Base-by-base conservation (phyloP, 768 basidiomycete genomes). In the Kwoniella europaea region DNA sequence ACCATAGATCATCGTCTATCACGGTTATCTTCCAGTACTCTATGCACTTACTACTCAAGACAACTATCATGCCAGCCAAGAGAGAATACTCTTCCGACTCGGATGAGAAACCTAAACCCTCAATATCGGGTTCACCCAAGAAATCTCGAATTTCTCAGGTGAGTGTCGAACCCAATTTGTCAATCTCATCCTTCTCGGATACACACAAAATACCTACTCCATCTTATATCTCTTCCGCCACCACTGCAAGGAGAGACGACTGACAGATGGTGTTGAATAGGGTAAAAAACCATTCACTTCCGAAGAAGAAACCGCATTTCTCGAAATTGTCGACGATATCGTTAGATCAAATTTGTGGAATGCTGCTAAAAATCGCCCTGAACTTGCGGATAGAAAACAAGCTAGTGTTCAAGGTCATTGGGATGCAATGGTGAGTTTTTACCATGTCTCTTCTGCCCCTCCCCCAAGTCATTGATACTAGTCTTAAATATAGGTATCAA, bases 301-400 rank as follows among this genome's bases (percentile, higher is more conserved):
- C 10, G 56, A 63, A 7, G 71, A 73, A 67, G 71, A 73, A 60
- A 35, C 67, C 10, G 16, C 4, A 10, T 73, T 73, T 43, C 24
- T 68, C 35, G n/a, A n/a, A 4, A 61, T 61, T 24, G 65, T 73
- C 46, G 71, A 73, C 24, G 62, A 52, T 2, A 59, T 69, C 27
- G 71, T 66, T 42, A 68, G 61, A 50, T 29, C 20, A 13, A 24
- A 69, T 61, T 46, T 69, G 4, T 73, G 67, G 71, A 53, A 42
- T 29, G 67, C 54, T 24, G 67, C 62, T 27, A 73, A 73, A 41
- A 63, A 52, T 12, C 61, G 61, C 62, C 54, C 54, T 18, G 62
- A 65, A 10, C 27, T 73, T 52, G 63, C 50, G 10, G 22, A 18
- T 58, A 50, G 71, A 35, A 46, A 67, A 5, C 15, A n/a, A 43